Percentiles rank a stretch among this genome's conserved stretches.
Conservation (phyloP, 257 asterid genomes). For the Penstemon barbatus region DNA sequence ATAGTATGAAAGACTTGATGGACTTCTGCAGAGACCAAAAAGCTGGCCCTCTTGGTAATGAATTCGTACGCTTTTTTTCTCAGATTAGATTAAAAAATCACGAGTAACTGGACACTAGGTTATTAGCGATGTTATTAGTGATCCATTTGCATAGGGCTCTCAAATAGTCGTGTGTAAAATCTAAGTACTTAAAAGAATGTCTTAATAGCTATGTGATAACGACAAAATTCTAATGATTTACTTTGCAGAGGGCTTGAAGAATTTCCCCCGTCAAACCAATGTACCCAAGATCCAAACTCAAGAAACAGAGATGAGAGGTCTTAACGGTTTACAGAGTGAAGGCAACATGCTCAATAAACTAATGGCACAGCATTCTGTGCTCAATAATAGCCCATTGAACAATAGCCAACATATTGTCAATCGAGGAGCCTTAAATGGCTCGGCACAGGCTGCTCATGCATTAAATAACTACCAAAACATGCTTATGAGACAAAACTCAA, state of each 20-base stretch:
- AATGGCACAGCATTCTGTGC: constrained; percentile 61
- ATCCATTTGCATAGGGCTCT: constrained; percentile 10
- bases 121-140: not conserved
- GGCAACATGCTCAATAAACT: constrained; percentile 56
- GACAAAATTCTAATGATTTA: not conserved
- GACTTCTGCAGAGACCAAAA: constrained; percentile 79
- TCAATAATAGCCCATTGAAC: constrained; percentile 41
- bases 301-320: constrained; percentile 59
- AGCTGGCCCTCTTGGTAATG: constrained; percentile 83
- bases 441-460: constrained; percentile 74
- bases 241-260: constrained; percentile 83
- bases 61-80: not conserved
- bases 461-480: constrained; percentile 68
- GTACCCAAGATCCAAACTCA: constrained; percentile 54
- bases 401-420: constrained; percentile 56
- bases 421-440: constrained; percentile 59
- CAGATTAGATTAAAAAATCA: not conserved
- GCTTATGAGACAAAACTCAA: constrained; percentile 76
- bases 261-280: constrained; percentile 51
- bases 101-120: not conserved
- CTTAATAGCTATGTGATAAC: not conserved
- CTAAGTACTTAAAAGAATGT: constrained; percentile 1
- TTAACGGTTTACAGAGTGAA: constrained; percentile 56
- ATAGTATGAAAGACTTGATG: constrained; percentile 96
- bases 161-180: not conserved